Conservation (phyloP, 345 rosid genomes). For the Eucalyptus curtisii region DNA sequence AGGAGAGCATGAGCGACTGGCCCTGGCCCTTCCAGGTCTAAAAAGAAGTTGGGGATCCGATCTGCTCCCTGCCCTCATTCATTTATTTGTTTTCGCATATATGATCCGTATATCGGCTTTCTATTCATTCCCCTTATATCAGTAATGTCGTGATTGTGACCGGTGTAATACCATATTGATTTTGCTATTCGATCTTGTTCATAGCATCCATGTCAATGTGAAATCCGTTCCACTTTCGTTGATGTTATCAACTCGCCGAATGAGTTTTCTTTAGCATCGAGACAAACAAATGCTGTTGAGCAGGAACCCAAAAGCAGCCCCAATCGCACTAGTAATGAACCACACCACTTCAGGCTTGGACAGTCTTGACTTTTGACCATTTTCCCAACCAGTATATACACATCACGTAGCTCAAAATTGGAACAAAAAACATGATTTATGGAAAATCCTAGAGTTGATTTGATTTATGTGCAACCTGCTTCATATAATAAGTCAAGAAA, state of each 20-base stretch:
- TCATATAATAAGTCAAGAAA: neutral
- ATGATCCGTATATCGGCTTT: neutral
- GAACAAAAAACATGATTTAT: neutral
- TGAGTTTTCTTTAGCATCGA: neutral
- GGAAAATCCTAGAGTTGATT: neutral
- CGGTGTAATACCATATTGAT: neutral
- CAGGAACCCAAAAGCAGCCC: neutral
- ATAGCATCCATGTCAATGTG: neutral
- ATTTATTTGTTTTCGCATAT: neutral
- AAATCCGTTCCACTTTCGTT: neutral
- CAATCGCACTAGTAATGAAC: neutral
- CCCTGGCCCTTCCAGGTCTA: slow-evolving; percentile 81
- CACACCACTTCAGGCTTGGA: neutral
- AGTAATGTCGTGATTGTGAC: neutral
- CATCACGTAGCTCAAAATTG: neutral
- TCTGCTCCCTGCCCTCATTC: neutral
- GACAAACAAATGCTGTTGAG: neutral
- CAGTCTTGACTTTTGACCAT: neutral
- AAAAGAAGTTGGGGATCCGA: neutral
- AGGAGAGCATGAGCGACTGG: slow-evolving; percentile 73
- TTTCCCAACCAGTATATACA: neutral
- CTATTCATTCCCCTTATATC: neutral
- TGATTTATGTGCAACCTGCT: neutral
- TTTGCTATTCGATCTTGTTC: neutral
- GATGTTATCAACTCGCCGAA: neutral